Evolutionary conservation across 768 basidiomycete genomes (phyloP).

Genomic region (Suillus luteus): DNA sequence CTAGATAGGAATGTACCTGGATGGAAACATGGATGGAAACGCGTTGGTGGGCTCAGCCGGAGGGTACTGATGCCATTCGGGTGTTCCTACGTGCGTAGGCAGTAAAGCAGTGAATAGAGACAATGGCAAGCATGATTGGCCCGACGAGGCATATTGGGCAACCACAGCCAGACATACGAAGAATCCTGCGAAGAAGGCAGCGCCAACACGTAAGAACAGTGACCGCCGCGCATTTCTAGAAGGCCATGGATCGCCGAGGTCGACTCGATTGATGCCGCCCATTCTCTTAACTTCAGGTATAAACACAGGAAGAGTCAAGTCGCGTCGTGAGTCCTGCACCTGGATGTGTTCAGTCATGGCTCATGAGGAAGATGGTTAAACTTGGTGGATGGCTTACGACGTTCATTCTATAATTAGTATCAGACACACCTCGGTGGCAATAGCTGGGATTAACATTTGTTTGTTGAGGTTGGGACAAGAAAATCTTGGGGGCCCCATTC

Average conservation of each 20-base stretch:
- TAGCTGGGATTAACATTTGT: neutral
- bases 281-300: neutral
- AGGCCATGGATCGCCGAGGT: neutral
- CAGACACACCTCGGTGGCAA: neutral
- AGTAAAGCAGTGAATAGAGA: constrained; percentile 7
- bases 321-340: neutral
- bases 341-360: neutral
- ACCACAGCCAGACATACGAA: constrained; percentile 15
- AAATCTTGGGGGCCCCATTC: neutral
- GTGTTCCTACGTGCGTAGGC: constrained; percentile 55
- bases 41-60: constrained; percentile 69
- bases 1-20: constrained; percentile 30
- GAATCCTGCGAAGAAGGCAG: constrained; percentile 18
- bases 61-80: constrained; percentile 65
- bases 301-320: constrained; percentile 2
- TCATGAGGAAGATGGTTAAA: no score
- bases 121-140: constrained; percentile 6
- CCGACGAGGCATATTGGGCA: constrained; percentile 11
- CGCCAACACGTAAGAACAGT: constrained; percentile 8
- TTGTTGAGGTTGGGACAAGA: neutral
- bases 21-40: constrained; percentile 68
- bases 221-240: neutral
- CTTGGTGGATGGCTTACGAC: neutral
- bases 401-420: neutral
- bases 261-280: neutral